phyloP scores from a whole-genome alignment of 768 basidiomycete genomes.

The Pholiota molesta region DNA sequence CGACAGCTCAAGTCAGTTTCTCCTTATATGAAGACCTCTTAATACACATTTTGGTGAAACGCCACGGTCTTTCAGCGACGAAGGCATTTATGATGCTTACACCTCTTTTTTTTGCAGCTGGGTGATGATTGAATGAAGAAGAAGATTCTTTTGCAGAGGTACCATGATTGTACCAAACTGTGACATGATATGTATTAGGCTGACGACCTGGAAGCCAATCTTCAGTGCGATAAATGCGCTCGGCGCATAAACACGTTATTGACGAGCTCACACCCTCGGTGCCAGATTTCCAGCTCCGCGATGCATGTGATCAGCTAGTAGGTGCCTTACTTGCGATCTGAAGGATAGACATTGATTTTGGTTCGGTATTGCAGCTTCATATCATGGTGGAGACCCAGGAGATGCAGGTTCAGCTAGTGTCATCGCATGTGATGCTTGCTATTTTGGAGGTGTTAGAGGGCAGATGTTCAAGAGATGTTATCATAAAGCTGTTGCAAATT shows the following conservation, averaged over 20 bases:
- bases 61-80: neutral
- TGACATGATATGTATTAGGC: constrained; percentile 36
- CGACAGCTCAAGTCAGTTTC: constrained; percentile 48
- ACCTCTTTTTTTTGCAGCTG: constrained; percentile 50
- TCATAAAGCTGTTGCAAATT: constrained; percentile 83
- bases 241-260: constrained; percentile 79
- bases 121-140: constrained; percentile 90
- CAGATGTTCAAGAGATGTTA: constrained; percentile 82
- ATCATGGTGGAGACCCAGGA: constrained; percentile 83
- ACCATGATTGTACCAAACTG: neutral
- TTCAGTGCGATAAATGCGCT: constrained; percentile 93
- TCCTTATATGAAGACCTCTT: neutral
- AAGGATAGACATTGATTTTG: neutral
- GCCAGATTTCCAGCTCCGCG: constrained; percentile 79
- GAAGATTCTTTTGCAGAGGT: constrained; percentile 98
- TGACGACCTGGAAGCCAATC: constrained; percentile 88
- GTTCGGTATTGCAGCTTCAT: constrained; percentile 51
- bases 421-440: constrained; percentile 93
- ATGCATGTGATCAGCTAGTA: constrained; percentile 89
- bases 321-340: constrained; percentile 25
- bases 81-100: neutral
- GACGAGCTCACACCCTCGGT: constrained; percentile 84
- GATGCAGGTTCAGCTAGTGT: constrained; percentile 86
- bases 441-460: constrained; percentile 93
- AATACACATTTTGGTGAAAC: constrained; percentile 11